phyloP scores from a whole-genome alignment of 2,329 filamentous ascomycete species.

The Rosellinia necatrix region DNA sequence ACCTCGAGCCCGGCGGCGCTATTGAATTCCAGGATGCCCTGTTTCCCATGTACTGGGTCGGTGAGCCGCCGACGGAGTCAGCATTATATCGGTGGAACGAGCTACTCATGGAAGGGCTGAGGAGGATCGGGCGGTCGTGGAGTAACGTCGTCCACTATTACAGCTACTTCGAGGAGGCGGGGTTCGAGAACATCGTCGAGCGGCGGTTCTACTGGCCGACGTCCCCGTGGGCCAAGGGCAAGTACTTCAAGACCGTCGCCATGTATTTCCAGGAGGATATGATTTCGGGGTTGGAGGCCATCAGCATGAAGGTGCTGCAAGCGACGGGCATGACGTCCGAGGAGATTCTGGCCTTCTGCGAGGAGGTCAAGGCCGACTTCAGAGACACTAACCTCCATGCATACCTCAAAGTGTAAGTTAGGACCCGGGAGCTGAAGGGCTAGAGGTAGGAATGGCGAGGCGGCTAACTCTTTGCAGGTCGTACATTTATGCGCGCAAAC shows the following conservation, averaged over 20 bases:
- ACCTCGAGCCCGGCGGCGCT: slow-evolving; percentile 45
- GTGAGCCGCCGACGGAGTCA: slow-evolving; percentile 40
- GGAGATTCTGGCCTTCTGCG: slow-evolving; percentile 37
- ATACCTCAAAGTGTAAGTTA: slow-evolving; percentile 41
- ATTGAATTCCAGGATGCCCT: slow-evolving; percentile 45
- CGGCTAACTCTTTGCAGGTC: slow-evolving; percentile 24
- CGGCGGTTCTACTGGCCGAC: slow-evolving; percentile 40
- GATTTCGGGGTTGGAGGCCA: slow-evolving; percentile 38
- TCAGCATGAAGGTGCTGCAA: slow-evolving; percentile 42
- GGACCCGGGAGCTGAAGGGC: neutral
- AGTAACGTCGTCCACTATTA: slow-evolving; percentile 37
- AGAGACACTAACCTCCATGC: slow-evolving; percentile 41
- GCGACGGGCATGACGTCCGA: slow-evolving; percentile 38
- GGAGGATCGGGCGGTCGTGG: slow-evolving; percentile 37
- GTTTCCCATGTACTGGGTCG: slow-evolving; percentile 39
- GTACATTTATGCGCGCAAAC: slow-evolving; percentile 35
- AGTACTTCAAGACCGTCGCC: slow-evolving; percentile 43
- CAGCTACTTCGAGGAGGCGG: slow-evolving; percentile 38
- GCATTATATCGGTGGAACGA: slow-evolving; percentile 41
- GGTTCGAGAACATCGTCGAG: slow-evolving; percentile 41
- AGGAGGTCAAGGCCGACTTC: slow-evolving; percentile 41
- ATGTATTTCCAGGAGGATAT: slow-evolving; percentile 40
- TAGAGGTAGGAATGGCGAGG: neutral
- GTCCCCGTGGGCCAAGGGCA: slow-evolving; percentile 44
- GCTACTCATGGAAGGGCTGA: slow-evolving; percentile 40